Percentiles rank a stretch among this genome's conserved stretches.
Conservation (phyloP, 208 protist species). For the Wallacemonas rigidus region DNA sequence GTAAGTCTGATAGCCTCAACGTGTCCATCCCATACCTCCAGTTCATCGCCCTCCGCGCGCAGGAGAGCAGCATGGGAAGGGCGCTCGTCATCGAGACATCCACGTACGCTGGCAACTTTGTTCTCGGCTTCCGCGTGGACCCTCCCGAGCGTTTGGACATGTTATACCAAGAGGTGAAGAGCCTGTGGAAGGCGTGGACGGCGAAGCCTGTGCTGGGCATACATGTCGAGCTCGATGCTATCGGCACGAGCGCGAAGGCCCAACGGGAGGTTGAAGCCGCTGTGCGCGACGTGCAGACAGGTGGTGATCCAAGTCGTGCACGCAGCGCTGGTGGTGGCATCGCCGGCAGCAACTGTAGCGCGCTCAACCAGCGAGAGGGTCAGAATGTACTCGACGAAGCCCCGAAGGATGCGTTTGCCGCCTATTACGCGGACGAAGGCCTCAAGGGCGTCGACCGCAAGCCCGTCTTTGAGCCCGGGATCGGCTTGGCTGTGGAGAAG, state of each 20-base stretch:
- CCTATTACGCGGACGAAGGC: conserved; percentile 92
- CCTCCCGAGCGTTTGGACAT: conserved; percentile 60
- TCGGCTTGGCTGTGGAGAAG: conserved; percentile 93
- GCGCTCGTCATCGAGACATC: conserved; percentile 87
- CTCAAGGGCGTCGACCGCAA: conserved; percentile 75
- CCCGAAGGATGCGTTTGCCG: conserved; percentile 83
- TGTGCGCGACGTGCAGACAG: not conserved
- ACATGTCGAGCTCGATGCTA: conserved; percentile 30
- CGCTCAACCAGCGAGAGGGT: conserved; percentile 37
- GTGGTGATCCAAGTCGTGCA: not conserved
- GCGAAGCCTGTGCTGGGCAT: conserved; percentile 87
- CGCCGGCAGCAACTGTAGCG: not conserved
- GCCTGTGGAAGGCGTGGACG: conserved; percentile 82
- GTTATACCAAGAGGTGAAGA: conserved; percentile 81
- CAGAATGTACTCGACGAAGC: conserved; percentile 82
- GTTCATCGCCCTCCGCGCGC: conserved; percentile 68
- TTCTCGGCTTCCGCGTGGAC: conserved; percentile 91
- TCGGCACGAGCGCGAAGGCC: not conserved
- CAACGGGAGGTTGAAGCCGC: not conserved
- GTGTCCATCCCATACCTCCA: conserved; percentile 96
- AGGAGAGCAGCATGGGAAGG: conserved; percentile 82
- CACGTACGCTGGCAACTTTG: conserved; percentile 58
- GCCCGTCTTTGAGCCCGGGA: conserved; percentile 74
- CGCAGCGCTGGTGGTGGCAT: conserved; percentile 7
- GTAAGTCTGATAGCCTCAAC: conserved; percentile 91